These are phyloP conservation scores for Mycena galopus DNA, from an alignment of 768 basidiomycete genomes.

Conservation along the genomic window DNA sequence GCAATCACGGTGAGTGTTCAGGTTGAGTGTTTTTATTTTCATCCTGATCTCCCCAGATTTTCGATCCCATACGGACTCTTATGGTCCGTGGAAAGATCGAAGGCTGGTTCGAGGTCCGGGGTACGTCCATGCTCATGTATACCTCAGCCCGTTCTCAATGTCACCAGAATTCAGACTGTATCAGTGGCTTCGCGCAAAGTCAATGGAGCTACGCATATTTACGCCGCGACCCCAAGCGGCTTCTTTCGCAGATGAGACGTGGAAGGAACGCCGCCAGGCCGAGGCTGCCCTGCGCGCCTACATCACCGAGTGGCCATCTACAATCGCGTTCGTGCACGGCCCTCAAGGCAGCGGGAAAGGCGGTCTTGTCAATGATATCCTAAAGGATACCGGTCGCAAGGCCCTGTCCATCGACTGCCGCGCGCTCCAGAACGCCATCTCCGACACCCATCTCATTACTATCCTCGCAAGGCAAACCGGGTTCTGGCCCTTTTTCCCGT, in stretches of 20 bases:
- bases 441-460: conserved; percentile 77
- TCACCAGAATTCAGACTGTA: conserved; percentile 76
- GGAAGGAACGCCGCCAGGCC: conserved; percentile 90
- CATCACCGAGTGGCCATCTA: conserved; percentile 82
- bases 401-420: conserved; percentile 88
- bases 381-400: conserved; percentile 70
- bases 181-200: conserved; percentile 79
- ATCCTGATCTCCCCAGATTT: conserved; percentile 67
- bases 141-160: background rate
- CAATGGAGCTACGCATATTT: conserved; percentile 61
- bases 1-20: conserved; percentile 81
- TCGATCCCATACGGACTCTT: conserved; percentile 90
- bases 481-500: conserved; percentile 90
- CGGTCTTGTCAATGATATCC: conserved; percentile 64
- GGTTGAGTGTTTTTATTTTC: background rate
- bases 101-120: conserved; percentile 86
- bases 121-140: conserved; percentile 50
- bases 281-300: conserved; percentile 76
- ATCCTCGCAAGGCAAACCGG: conserved; percentile 87
- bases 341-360: conserved; percentile 89
- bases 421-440: conserved; percentile 74
- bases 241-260: conserved; percentile 61
- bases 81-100: conserved; percentile 87
- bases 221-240: conserved; percentile 42
- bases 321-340: conserved; percentile 83